phyloP scores from a whole-genome alignment of 202 grass and related monocot genomes.

The Panicum virgatum region DNA sequence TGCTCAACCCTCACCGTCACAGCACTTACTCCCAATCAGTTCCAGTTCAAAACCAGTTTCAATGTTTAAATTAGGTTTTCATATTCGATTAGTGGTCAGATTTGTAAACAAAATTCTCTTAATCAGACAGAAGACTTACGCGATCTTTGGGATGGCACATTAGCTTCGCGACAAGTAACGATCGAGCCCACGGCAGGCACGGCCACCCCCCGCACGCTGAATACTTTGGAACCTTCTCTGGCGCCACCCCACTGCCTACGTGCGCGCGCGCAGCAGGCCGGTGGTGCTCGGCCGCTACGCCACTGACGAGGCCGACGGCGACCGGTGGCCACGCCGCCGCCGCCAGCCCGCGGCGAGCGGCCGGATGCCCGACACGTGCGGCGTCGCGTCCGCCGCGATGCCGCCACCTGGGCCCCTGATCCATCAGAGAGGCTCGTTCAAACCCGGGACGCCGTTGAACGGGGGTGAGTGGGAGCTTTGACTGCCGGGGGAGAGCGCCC shows the following conservation, averaged over 20 bases:
- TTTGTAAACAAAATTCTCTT: too few species aligned
- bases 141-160: too few species aligned
- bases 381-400: neutral
- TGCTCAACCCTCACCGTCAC: neutral
- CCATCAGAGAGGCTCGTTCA: neutral
- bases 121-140: too few species aligned
- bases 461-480: neutral
- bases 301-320: conserved; percentile 15
- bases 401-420: neutral
- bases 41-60: too few species aligned
- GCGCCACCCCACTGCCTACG: neutral
- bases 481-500: neutral
- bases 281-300: neutral
- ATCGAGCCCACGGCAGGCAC: neutral
- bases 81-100: too few species aligned
- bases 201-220: neutral
- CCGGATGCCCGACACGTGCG: conserved; percentile 35
- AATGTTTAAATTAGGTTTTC: too few species aligned
- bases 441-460: neutral
- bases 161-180: neutral
- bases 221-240: conserved; percentile 14
- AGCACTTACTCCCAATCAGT: neutral
- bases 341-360: neutral
- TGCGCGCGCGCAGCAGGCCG: conserved; percentile 21
- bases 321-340: neutral